Base-by-base conservation (phyloP, 768 basidiomycete genomes). In the Podaxis sp. region DNA sequence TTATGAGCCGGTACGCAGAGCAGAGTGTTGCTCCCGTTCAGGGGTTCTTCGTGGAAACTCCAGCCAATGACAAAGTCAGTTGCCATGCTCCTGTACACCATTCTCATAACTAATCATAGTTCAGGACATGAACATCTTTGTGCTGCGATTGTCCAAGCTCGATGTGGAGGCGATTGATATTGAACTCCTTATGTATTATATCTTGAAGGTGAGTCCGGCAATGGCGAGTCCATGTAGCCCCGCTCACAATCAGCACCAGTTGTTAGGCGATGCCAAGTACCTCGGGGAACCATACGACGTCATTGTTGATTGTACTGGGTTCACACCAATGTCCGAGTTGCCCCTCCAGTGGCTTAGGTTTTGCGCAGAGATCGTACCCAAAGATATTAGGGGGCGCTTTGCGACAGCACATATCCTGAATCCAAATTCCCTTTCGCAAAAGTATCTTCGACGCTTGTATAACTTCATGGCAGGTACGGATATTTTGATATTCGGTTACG, bases 331-430 rank as follows among this genome's bases (percentile, higher is more conserved):
- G 9, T 90, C 91, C 0, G 90, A 93, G 71, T 76, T 93, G 6
- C 93, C 93, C 0, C 74, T 90, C 7, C 88, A 90, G 63, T 92
- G 89, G 89, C 69, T 93, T 50, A 91, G 89, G 71, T 88, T 85
- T 57, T 87, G 89, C 61, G 81, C 86, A 11, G 90, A 93, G 68
- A 75, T 91, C 18, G 82, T 90, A 57, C 91, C 93, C 5, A 69
- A 71, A 25, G 90, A 93, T 61, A 81, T 92, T 57, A 81, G 87
- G 44, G 69, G 72, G 32, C 83, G 84, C n/a, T 86, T 91, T 67
- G 64, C 71, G 36, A 82, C 72, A 2, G 79, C 86, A 14, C 84
- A 89, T 63, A 82, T 94, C 50, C 69, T 94, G 38, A 92, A 90
- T 60, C 83, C 90, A 13, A 94, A 93, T 67, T 74, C 78, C 2